Percentiles rank a stretch among this genome's conserved stretches.
Conservation (phyloP, 2,329 filamentous ascomycete genomes). For the Diaporthe citriasiana region DNA sequence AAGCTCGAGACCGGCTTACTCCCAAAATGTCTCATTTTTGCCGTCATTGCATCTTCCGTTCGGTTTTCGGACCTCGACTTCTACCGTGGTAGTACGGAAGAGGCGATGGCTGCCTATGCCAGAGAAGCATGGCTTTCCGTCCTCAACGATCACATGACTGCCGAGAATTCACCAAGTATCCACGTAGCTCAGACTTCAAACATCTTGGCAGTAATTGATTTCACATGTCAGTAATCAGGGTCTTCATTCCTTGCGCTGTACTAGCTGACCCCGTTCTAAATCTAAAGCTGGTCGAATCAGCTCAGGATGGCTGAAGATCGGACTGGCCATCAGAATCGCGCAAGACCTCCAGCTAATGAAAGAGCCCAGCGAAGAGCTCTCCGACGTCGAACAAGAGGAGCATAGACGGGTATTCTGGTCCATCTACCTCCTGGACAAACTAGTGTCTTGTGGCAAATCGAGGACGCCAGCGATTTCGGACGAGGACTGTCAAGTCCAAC, state of each 20-base stretch:
- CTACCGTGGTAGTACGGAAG: not conserved
- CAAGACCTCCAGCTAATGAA: constrained; percentile 1
- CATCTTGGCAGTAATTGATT: constrained; percentile 8
- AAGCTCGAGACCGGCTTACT: not conserved
- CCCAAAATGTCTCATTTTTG: not conserved
- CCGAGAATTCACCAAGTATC: not conserved
- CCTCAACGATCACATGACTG: constrained; percentile 11
- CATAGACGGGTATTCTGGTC: constrained; percentile 8
- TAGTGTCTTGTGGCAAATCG: constrained; percentile 1
- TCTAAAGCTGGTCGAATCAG: not conserved
- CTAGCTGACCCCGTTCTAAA: not conserved
- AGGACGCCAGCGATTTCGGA: not conserved
- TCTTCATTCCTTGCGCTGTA: too few relatives aligned
- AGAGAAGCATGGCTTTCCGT: constrained; percentile 19
- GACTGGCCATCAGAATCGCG: constrained; percentile 14
- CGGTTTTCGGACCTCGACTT: not conserved
- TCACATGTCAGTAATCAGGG: not conserved
- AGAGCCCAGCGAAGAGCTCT: not conserved
- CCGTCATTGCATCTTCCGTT: not conserved
- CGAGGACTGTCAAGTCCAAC: not conserved
- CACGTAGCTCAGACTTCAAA: constrained; percentile 15
- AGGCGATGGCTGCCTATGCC: not conserved
- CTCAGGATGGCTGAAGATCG: constrained; percentile 1
- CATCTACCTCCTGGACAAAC: constrained; percentile 5
- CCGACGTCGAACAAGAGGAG: constrained; percentile 3